Base-by-base conservation (phyloP, 1,284 basidiomycete genomes). In the Ustilago nuda region DNA sequence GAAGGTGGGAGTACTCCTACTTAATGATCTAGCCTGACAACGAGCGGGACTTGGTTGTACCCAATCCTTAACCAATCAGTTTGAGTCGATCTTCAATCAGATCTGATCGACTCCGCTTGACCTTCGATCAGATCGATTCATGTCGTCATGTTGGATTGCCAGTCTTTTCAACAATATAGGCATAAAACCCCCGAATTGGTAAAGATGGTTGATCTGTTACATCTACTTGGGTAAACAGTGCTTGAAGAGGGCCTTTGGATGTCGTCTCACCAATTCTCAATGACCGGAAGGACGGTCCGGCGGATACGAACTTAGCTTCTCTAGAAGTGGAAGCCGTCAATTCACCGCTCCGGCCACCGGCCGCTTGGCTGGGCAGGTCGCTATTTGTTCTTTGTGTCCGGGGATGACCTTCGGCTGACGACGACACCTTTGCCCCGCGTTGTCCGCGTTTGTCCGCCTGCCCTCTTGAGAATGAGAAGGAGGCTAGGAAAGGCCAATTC, bases 231-330 rank as follows among this genome's bases (percentile, higher is more conserved):
- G 9, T 17, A 17, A 45, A 45, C 41, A 45, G 17, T 45, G 41
- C 13, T 45, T 45, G 41, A 17, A 17, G 7, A 27, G 3, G 7
- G 41, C 1, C 5, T 8, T 11, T 13, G 19, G 45, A 48, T 48
- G 45, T 48, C 45, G 45, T 48, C 19, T 13, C 45, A 27, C 23
- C 45, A 19, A 23, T 48, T 48, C 23, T 32, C 6, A 50, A 13
- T 4, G 12, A 50, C 64, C 65, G 70, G 70, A 67, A 54, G 64
- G 41, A 35, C 70, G 70, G 70, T 66, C 70, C 70, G 70, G 70
- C 56, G 63, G 56, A 35, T 59, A 59, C 50, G 52, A 66, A 39
- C 36, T 35, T 11, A 13, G 12, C 13, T 2, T n/a, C 36, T 55
- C 37, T 8, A 36, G n/a, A 5, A 27, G 39, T 39, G 62, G 62